These are phyloP conservation scores for Trypanosoma boissoni DNA, from an alignment of 208 protist species.

Conservation along the genomic window DNA sequence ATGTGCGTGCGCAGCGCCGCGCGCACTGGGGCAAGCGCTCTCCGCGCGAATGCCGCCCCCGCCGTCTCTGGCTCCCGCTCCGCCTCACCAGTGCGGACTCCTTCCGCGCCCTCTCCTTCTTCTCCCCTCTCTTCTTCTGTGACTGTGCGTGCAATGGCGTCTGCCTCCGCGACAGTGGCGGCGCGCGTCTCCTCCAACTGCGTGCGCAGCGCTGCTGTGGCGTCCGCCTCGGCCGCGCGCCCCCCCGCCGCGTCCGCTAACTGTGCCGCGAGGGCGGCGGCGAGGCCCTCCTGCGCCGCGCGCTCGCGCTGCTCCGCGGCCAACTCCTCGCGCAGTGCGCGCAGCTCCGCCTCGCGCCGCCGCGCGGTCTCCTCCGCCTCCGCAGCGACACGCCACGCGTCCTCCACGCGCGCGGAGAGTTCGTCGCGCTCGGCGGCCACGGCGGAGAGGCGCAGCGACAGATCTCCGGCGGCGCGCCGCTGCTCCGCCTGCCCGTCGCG, in stretches of 20 bases:
- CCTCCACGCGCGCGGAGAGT: slow-evolving; percentile 45
- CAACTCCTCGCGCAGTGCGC: slow-evolving; percentile 12
- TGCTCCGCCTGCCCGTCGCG: slow-evolving; percentile 35
- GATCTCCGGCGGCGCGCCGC: slow-evolving; percentile 33
- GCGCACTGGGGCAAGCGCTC: slow-evolving; percentile 9
- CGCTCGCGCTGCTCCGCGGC: slow-evolving; percentile 13
- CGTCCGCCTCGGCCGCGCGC: slow-evolving; percentile 5
- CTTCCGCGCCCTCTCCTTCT: too few relatives aligned
- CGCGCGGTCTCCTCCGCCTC: slow-evolving; percentile 26
- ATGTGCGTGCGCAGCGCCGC: slow-evolving; percentile 6
- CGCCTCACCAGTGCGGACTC: slow-evolving; percentile 11
- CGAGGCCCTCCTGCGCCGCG: slow-evolving; percentile 26
- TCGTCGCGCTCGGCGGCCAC: slow-evolving; percentile 63
- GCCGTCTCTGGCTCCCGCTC: slow-evolving; percentile 37
- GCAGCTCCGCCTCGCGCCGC: slow-evolving; percentile 24
- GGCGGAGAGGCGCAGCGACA: slow-evolving; percentile 31
- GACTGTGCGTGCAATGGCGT: slow-evolving; percentile 1
- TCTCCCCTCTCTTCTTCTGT: too few relatives aligned
- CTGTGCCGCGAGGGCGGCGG: slow-evolving; percentile 17
- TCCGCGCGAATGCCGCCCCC: slow-evolving; percentile 25
- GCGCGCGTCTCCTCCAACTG: slow-evolving; percentile 11
- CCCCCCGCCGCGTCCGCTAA: slow-evolving; percentile 27
- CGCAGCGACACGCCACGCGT: slow-evolving; percentile 57
- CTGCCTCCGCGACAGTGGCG: slow-evolving; percentile 5
- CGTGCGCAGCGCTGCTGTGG: slow-evolving; percentile 15